A percentile compares a stretch with the other conserved stretches of the same genome.
phyloP scores from a whole-genome alignment of 2,329 filamentous ascomycete genomes.

The Keithomyces neogunnii region DNA sequence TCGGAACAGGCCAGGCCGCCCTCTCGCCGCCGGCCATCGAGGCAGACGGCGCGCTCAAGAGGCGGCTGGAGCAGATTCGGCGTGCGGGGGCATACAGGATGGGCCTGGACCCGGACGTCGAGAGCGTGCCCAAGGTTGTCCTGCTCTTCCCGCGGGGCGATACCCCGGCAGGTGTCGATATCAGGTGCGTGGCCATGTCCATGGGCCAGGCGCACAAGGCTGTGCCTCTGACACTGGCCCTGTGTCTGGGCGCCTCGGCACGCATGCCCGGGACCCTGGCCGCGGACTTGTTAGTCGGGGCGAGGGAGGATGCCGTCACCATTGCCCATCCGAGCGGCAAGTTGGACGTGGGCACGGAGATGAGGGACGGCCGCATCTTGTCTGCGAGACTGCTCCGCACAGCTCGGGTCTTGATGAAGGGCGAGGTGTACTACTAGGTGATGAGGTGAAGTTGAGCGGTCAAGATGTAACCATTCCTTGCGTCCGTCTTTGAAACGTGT shows the following conservation, averaged over 20 bases:
- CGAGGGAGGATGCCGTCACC: conserved; percentile 19
- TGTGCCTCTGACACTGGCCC: conserved; percentile 45
- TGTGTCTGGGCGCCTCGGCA: conserved; percentile 41
- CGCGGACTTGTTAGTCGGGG: conserved; percentile 17
- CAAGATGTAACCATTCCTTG: too few relatives aligned
- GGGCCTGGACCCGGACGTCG: conserved; percentile 41
- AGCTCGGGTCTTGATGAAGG: conserved; percentile 41
- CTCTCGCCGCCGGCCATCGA: conserved; percentile 48
- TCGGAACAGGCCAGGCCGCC: conserved; percentile 36
- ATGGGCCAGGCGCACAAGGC: conserved; percentile 49
- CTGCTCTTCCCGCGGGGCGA: conserved; percentile 30
- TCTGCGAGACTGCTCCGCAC: conserved; percentile 39
- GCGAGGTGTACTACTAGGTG: conserved; percentile 34
- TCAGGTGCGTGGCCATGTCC: conserved; percentile 41
- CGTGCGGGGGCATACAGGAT: conserved; percentile 49
- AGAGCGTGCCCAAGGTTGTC: conserved; percentile 55
- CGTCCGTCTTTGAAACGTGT: too few relatives aligned
- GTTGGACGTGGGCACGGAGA: conserved; percentile 35
- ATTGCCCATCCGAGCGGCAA: conserved; percentile 39
- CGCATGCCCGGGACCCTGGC: conserved; percentile 36
- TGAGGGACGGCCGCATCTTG: conserved; percentile 28
- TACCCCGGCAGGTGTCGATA: conserved; percentile 21
- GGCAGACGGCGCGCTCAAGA: conserved; percentile 30
- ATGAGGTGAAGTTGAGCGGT: too few relatives aligned
- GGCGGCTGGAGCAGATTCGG: conserved; percentile 46